A percentile compares a stretch with the other conserved stretches of the same genome.
Evolutionary conservation across 2,329 filamentous ascomycete genomes (phyloP).

Genomic region (Plectosphaerella plurivora): DNA sequence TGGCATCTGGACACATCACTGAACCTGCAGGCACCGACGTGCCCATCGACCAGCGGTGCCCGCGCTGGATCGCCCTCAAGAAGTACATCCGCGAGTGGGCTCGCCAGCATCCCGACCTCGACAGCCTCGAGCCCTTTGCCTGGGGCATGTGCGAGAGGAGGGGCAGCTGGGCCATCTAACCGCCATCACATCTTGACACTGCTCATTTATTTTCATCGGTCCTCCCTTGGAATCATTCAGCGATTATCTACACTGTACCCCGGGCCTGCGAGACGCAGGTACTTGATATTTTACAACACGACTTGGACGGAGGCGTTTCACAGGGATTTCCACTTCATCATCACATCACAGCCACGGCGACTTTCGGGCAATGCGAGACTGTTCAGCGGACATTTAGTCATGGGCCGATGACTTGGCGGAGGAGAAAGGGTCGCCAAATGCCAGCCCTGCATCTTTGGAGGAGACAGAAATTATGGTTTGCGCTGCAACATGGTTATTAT

Average conservation of each 20-base stretch:
- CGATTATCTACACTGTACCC: no score
- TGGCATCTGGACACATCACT: slow-evolving; percentile 70
- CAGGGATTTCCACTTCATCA: neutral
- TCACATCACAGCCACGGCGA: no score
- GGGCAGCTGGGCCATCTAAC: slow-evolving; percentile 69
- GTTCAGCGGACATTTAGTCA: no score
- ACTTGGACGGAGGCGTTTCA: neutral
- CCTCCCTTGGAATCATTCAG: neutral
- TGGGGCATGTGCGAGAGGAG: slow-evolving; percentile 65
- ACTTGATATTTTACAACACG: neutral
- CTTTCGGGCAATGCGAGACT: no score
- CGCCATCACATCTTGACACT: neutral
- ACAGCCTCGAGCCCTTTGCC: slow-evolving; percentile 51
- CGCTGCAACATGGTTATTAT: no score
- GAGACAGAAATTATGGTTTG: no score
- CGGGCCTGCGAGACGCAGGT: neutral
- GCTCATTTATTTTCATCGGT: no score
- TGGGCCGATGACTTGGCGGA: no score
- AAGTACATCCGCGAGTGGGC: slow-evolving; percentile 88
- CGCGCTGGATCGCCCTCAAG: slow-evolving; percentile 79
- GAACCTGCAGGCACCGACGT: slow-evolving; percentile 41
- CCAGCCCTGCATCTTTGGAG: no score
- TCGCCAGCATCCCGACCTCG: slow-evolving; percentile 74
- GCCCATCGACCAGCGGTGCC: slow-evolving; percentile 48
- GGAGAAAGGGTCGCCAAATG: no score